A percentile compares a stretch with the other conserved stretches of the same genome.
These are phyloP conservation scores for Leishmania turanica DNA, from an alignment of 208 protist genomes.

Conservation along the genomic window DNA sequence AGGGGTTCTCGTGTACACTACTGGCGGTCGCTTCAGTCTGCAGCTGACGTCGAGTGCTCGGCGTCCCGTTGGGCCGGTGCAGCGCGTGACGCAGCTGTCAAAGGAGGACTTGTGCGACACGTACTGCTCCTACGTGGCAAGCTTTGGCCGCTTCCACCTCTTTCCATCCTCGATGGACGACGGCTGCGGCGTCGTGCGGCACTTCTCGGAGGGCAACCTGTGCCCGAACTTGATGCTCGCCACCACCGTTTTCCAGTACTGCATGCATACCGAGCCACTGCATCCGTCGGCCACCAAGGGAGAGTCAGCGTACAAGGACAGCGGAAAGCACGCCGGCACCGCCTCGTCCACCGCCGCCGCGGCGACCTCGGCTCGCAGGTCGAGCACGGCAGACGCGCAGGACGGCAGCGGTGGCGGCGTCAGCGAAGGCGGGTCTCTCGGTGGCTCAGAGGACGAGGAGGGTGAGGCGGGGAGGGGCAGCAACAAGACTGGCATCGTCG, in stretches of 20 bases:
- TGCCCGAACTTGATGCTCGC: slow-evolving; percentile 32
- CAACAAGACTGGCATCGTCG: background rate
- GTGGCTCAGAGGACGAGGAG: background rate
- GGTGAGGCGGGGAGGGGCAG: background rate
- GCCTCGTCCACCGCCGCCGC: slow-evolving; percentile 1
- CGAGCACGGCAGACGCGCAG: slow-evolving; percentile 18
- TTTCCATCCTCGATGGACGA: slow-evolving; percentile 26
- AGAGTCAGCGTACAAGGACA: background rate
- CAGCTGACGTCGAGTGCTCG: slow-evolving; percentile 53
- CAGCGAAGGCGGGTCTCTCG: background rate
- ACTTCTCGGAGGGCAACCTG: slow-evolving; percentile 36
- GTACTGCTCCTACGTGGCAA: slow-evolving; percentile 63
- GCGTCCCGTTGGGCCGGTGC: slow-evolving; percentile 26
- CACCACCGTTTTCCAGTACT: slow-evolving; percentile 30
- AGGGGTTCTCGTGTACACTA: slow-evolving; percentile 67
- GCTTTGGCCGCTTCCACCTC: slow-evolving; percentile 59
- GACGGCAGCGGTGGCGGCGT: slow-evolving; percentile 12
- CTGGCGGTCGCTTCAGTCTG: slow-evolving; percentile 54
- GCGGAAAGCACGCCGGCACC: background rate
- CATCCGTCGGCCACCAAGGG: background rate
- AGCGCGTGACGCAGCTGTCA: slow-evolving; percentile 31
- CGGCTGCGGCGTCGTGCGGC: slow-evolving; percentile 24
- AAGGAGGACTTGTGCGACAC: slow-evolving; percentile 66
- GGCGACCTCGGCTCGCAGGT: slow-evolving; percentile 4
- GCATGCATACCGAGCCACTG: slow-evolving; percentile 21